Percentiles rank a stretch among this genome's conserved stretches.
These are phyloP conservation scores for Arthrinium phaeospermum DNA, from an alignment of 2,329 filamentous ascomycete species.

Conservation along the genomic window DNA sequence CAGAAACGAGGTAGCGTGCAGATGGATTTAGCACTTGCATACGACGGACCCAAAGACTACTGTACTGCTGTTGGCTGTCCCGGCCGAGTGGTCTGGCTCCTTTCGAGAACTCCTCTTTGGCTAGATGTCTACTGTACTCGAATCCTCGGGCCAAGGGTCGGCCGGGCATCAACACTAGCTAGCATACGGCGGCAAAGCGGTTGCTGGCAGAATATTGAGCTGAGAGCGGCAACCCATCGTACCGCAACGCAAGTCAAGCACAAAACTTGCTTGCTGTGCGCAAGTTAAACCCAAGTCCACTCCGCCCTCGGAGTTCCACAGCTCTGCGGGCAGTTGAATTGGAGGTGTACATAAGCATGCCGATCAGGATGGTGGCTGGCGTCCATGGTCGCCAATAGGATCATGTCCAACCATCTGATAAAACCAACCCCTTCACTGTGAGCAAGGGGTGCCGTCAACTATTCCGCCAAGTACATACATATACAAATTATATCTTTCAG, in stretches of 20 bases:
- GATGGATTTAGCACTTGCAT: background rate
- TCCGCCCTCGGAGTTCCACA: slow-evolving; percentile 2
- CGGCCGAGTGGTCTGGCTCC: background rate
- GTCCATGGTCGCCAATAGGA: background rate
- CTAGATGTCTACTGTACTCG: background rate
- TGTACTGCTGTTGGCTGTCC: background rate
- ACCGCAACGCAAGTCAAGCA: background rate
- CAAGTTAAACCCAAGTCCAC: background rate
- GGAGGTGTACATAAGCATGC: background rate
- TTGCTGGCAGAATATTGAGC: background rate
- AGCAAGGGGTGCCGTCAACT: background rate
- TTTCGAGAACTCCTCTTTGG: background rate
- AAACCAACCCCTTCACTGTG: background rate
- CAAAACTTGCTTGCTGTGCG: background rate
- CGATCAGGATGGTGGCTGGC: background rate
- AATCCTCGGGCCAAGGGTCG: background rate
- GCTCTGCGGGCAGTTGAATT: background rate
- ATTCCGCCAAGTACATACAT: background rate
- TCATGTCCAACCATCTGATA: background rate
- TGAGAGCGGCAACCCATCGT: background rate
- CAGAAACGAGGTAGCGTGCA: background rate
- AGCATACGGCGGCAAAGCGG: background rate
- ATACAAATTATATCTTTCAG: no score
- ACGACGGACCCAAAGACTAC: background rate
- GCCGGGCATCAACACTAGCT: background rate